These are phyloP conservation scores for Penicillium ucsense DNA, from an alignment of 495 filamentous ascomycete genomes.

Conservation along the genomic window DNA sequence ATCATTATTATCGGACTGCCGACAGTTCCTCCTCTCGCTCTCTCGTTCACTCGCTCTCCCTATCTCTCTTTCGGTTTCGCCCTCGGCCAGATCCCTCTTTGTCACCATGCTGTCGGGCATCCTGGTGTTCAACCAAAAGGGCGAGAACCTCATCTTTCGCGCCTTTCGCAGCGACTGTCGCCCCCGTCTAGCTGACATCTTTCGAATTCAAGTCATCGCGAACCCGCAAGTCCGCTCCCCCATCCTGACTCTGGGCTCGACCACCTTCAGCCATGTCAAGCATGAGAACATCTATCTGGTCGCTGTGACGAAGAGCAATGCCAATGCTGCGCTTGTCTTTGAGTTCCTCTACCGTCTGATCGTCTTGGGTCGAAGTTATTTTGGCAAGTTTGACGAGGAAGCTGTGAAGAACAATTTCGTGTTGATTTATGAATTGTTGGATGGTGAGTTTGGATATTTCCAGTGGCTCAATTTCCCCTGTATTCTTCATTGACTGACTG, in stretches of 20 bases:
- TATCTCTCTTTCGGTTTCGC: too few relatives aligned
- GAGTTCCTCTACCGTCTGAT: slow-evolving; percentile 95
- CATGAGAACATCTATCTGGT: slow-evolving; percentile 99
- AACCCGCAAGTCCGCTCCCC: slow-evolving; percentile 97
- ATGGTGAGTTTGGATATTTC: slow-evolving; percentile 48
- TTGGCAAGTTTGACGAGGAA: slow-evolving; percentile 98
- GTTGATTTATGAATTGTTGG: slow-evolving; percentile 92
- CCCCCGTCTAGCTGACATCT: slow-evolving; percentile 93
- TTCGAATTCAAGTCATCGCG: slow-evolving; percentile 98
- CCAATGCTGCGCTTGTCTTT: slow-evolving; percentile 96
- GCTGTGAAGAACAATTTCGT: slow-evolving; percentile 99
- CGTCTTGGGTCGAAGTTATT: slow-evolving; percentile 85
- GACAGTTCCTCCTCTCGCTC: too few relatives aligned
- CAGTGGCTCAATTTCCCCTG: not conserved
- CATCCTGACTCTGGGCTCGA: slow-evolving; percentile 93
- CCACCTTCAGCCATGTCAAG: slow-evolving; percentile 98
- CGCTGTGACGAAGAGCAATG: slow-evolving; percentile 97
- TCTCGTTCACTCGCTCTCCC: too few relatives aligned
- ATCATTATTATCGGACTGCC: not conserved
- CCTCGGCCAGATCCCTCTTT: not conserved
- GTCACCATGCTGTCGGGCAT: slow-evolving; percentile 86
- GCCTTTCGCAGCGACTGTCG: slow-evolving; percentile 97
- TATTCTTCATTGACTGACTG: not conserved
- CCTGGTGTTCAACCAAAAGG: slow-evolving; percentile 98
- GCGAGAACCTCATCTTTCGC: slow-evolving; percentile 98